These are phyloP conservation scores for Exserohilum turcica DNA, from an alignment of 2,329 filamentous ascomycete genomes.

Conservation along the genomic window DNA sequence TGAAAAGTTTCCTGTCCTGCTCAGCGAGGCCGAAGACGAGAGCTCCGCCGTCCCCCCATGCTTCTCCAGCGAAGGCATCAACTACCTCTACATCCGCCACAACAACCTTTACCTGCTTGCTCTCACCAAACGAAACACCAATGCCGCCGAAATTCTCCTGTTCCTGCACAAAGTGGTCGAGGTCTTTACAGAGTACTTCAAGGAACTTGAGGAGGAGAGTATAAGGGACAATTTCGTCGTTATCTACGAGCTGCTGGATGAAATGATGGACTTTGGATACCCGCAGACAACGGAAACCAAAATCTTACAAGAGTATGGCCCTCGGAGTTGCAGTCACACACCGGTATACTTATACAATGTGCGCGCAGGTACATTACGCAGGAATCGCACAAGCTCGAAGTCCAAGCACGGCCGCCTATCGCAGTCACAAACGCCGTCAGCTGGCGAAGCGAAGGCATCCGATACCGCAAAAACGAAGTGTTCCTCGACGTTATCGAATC, in stretches of 20 bases:
- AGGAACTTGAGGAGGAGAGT: conserved; percentile 96
- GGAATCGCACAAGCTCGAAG: conserved; percentile 97
- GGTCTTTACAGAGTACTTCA: conserved; percentile 99
- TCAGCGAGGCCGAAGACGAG: conserved; percentile 98
- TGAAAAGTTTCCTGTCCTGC: conserved; percentile 93
- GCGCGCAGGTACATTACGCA: conserved; percentile 82
- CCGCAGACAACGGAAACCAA: conserved; percentile 98
- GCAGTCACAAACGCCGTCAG: conserved; percentile 98
- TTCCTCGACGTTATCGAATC: conserved; percentile 98
- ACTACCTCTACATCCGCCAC: conserved; percentile 99
- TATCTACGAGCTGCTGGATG: conserved; percentile 97
- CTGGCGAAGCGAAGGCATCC: conserved; percentile 96
- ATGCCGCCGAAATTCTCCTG: conserved; percentile 96
- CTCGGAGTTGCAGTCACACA: background rate
- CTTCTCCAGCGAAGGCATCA: conserved; percentile 98
- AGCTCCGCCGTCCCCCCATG: conserved; percentile 96
- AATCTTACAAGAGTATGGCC: conserved; percentile 83
- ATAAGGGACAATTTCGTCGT: conserved; percentile 99
- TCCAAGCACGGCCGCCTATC: conserved; percentile 93
- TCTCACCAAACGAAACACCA: conserved; percentile 97
- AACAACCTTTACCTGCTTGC: conserved; percentile 99
- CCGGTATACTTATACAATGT: conserved; percentile 1
- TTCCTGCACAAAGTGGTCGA: conserved; percentile 98
- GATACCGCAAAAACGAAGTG: conserved; percentile 99
- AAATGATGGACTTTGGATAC: conserved; percentile 99